Conservation (phyloP, 345 rosid species). For the Arabis hirsuta region DNA sequence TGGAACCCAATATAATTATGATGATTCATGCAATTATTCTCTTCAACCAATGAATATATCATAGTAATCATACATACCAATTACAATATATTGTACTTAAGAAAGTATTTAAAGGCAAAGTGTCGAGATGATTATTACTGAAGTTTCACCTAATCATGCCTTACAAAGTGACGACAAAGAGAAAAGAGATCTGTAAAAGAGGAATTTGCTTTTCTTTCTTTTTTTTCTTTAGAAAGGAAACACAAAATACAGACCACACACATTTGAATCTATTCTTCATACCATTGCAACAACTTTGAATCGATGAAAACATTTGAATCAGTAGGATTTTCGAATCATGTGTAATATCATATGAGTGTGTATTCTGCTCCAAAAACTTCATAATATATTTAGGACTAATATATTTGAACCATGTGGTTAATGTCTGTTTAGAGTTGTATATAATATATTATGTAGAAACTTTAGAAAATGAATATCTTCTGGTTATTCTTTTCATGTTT, state of each 20-base stretch:
- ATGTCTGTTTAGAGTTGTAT: background rate
- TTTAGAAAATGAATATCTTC: background rate
- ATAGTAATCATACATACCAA: no score
- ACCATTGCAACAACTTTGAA: no score
- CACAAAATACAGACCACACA: background rate
- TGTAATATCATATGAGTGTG: no score
- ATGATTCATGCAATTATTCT: no score
- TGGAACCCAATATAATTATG: no score
- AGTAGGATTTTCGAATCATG: no score
- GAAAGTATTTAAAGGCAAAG: constrained; percentile 17
- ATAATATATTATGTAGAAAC: background rate
- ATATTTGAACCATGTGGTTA: background rate
- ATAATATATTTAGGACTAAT: background rate
- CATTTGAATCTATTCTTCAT: no score
- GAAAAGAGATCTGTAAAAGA: constrained; percentile 65
- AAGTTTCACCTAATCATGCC: constrained; percentile 87
- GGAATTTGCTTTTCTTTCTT: constrained; percentile 23
- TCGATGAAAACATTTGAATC: no score
- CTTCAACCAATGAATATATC: no score
- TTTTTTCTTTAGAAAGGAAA: constrained; percentile 15
- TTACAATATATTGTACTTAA: background rate
- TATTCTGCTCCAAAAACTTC: no score
- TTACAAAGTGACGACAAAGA: constrained; percentile 81
- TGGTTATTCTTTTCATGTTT: constrained; percentile 1
- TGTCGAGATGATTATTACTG: constrained; percentile 51